Percentiles rank a stretch among this genome's conserved stretches.
phyloP scores from a whole-genome alignment of 2,329 filamentous ascomycete genomes.

The Alternaria conjuncta region DNA sequence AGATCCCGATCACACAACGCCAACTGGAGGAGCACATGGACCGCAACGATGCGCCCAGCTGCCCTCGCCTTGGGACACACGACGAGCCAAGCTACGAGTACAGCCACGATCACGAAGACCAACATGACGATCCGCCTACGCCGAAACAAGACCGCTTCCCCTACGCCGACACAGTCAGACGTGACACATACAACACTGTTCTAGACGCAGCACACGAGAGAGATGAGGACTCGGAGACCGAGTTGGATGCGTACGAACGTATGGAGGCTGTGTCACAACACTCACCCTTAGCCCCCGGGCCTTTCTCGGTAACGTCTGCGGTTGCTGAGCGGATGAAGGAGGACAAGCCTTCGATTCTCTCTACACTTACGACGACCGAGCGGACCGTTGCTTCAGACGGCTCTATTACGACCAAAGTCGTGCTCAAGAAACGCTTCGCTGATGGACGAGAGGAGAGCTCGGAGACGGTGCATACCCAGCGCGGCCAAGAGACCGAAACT shows the following conservation, averaged over 20 bases:
- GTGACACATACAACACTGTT: background rate
- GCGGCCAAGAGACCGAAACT: constrained; percentile 26
- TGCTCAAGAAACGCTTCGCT: constrained; percentile 64
- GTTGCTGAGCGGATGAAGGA: constrained; percentile 21
- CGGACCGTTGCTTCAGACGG: constrained; percentile 63
- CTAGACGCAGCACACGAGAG: background rate
- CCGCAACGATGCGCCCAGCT: background rate
- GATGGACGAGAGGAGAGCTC: constrained; percentile 67
- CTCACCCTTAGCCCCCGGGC: background rate
- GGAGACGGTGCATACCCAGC: constrained; percentile 59
- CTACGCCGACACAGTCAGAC: background rate
- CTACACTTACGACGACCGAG: constrained; percentile 64
- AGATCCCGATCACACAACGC: constrained; percentile 4
- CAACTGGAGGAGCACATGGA: constrained; percentile 8
- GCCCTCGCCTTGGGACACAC: constrained; percentile 7
- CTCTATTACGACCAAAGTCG: constrained; percentile 62
- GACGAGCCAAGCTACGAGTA: constrained; percentile 46
- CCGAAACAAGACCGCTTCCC: constrained; percentile 24
- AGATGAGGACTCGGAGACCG: constrained; percentile 43
- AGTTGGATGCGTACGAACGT: constrained; percentile 62
- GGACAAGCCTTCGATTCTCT: constrained; percentile 53
- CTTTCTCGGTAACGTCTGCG: constrained; percentile 10
- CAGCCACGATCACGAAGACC: constrained; percentile 38
- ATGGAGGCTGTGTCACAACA: constrained; percentile 32
- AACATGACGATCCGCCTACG: constrained; percentile 44